Evolutionary conservation across 2,329 filamentous ascomycete genomes (phyloP).

Genomic region (Zasmidium citrigriseum): DNA sequence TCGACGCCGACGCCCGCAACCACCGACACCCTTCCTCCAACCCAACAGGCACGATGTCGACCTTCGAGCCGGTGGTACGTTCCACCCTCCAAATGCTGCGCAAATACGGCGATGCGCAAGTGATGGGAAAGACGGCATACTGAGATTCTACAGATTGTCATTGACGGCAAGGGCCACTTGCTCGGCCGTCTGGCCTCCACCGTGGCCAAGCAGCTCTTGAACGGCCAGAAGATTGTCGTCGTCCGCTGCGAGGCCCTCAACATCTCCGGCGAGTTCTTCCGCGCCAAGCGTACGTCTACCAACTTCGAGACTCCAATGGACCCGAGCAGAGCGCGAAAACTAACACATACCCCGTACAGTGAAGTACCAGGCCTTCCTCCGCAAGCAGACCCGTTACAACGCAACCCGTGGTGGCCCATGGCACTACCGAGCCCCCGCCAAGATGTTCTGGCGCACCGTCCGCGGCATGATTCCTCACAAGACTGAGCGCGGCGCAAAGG

Average conservation of each 20-base stretch:
- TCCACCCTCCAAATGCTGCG: conserved; percentile 1
- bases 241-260: conserved; percentile 99
- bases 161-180: conserved; percentile 99
- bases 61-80: conserved; percentile 68
- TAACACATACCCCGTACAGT: conserved; percentile 59
- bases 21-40: conserved; percentile 8
- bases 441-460: conserved; percentile 99
- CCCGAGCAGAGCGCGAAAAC: conserved; percentile 4
- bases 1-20: conserved; percentile 4
- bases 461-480: conserved; percentile 99
- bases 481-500: conserved; percentile 94
- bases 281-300: conserved; percentile 91
- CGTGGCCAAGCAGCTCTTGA: conserved; percentile 98
- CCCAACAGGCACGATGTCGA: conserved; percentile 58
- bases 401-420: conserved; percentile 98
- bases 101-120: conserved; percentile 4
- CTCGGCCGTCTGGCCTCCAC: conserved; percentile 98
- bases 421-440: conserved; percentile 98
- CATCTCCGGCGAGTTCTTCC: conserved; percentile 99
- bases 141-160: conserved; percentile 71
- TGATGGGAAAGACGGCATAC: conserved; percentile 10
- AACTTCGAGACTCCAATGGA: conserved; percentile 13
- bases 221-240: conserved; percentile 98
- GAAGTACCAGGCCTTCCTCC: conserved; percentile 99
- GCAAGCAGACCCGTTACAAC: conserved; percentile 99